Evolutionary conservation across 768 basidiomycete genomes (phyloP), one percentile per base, ranked within the genome.

Genomic region (Podaxis pistillaris): DNA sequence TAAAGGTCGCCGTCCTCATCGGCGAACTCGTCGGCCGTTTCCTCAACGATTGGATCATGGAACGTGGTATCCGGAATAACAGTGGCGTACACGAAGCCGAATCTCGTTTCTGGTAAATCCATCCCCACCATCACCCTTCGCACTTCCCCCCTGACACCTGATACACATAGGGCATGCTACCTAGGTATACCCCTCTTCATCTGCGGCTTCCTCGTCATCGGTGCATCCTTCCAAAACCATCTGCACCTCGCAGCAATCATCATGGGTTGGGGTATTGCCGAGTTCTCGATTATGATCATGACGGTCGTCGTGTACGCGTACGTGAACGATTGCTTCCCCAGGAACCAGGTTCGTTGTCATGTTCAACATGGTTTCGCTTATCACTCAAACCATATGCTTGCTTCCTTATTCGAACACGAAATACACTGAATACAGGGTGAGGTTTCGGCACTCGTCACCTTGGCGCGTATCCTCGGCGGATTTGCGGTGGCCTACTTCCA

Each of bases 401-500:
- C 36, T 33, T 33, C 33, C 33, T 33, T 33, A 33, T 33, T 33
- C 46, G 19, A n/a, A 22, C 19, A 26, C 38, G 28, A n/a, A 9
- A 26, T 36, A 36, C 37, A 51, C 5, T 56, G 55, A 15, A 55
- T 22, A 54, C 58, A 83, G 72, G 86, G 85, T 36, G 86, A 87
- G 70, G 79, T 85, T 41, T 81, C 81, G 58, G 80, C 83, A 0
- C 73, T 86, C 9, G 72, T 86, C 65, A 87, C 85, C 66, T 71
- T 85, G 13, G 74, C 77, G 19, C 76, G 84, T 54, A 76, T 75
- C 1, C 72, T 85, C 24, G 83, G 83, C n/a, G 82, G 75, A 71
- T 86, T 86, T 69, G 77, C 77, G 33, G 83, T 86, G n/a, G 83
- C 85, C 3, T 86, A 81, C 71, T 86, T 81, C 69, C 85, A 86